Conservation (phyloP, 805 yeast species). For the Torulaspora indica region DNA sequence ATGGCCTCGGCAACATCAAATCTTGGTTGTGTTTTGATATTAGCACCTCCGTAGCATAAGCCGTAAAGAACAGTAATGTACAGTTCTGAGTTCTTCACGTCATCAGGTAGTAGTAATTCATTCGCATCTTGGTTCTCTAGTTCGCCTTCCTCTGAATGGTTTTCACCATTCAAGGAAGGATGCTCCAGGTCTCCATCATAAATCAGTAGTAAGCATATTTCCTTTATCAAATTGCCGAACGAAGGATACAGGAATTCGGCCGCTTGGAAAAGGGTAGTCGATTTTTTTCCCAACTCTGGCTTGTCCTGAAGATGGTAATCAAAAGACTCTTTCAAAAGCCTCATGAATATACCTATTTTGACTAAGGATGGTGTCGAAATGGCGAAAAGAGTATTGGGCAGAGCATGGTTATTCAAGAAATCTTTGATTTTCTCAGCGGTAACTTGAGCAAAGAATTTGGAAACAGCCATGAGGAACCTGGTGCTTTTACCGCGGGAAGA, state of each 20-base stretch:
- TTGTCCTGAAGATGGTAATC: slow-evolving; percentile 16
- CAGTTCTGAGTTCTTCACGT: slow-evolving; percentile 20
- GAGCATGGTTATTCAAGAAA: slow-evolving; percentile 32
- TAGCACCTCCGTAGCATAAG: slow-evolving; percentile 28
- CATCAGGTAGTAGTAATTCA: slow-evolving; percentile 24
- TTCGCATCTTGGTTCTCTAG: slow-evolving; percentile 6
- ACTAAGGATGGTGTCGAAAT: slow-evolving; percentile 19
- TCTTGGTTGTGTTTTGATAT: slow-evolving; percentile 25
- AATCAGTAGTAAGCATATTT: slow-evolving; percentile 26
- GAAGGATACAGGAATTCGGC: slow-evolving; percentile 33
- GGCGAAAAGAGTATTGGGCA: slow-evolving; percentile 17
- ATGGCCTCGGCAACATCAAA: slow-evolving; percentile 19
- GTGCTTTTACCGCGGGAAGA: slow-evolving; percentile 33
- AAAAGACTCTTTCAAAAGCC: slow-evolving; percentile 28
- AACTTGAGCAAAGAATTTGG: slow-evolving; percentile 48
- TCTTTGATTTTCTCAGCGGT: slow-evolving; percentile 41
- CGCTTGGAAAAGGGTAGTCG: slow-evolving; percentile 30
- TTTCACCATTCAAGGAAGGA: slow-evolving; percentile 7
- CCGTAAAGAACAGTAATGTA: slow-evolving; percentile 32
- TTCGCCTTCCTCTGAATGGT: slow-evolving; percentile 14
- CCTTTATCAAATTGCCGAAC: slow-evolving; percentile 23
- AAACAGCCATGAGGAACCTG: slow-evolving; percentile 43
- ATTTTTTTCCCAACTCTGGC: slow-evolving; percentile 9
- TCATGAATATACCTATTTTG: slow-evolving; percentile 26
- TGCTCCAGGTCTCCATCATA: slow-evolving; percentile 23